phyloP scores from a whole-genome alignment of 2,329 filamentous ascomycete genomes.

The Trichoderma polysporum region DNA sequence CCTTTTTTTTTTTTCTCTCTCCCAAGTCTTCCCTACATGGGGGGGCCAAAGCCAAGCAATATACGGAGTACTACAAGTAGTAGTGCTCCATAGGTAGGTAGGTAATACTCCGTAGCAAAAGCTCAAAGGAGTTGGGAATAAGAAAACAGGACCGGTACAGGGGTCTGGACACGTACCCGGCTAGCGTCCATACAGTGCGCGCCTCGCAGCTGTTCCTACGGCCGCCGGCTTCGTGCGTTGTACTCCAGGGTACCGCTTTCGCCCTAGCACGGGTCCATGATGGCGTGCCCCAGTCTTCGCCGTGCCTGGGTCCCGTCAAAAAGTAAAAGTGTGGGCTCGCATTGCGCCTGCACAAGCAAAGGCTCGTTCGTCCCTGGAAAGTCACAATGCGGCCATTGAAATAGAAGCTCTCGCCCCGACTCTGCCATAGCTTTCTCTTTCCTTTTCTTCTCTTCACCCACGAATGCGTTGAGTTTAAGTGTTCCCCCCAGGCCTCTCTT shows the following conservation, averaged over 20 bases:
- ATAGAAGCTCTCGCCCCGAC: constrained; percentile 40
- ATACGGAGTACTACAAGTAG: neutral
- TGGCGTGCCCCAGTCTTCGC: constrained; percentile 20
- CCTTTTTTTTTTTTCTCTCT: neutral
- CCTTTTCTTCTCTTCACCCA: constrained; percentile 47
- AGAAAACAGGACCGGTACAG: neutral
- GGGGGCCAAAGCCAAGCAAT: neutral
- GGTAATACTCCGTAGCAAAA: too few relatives aligned
- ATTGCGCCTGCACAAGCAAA: constrained; percentile 15
- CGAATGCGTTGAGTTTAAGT: constrained; percentile 49
- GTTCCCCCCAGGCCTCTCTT: constrained; percentile 34
- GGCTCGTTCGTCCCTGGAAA: constrained; percentile 23
- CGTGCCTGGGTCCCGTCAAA: constrained; percentile 18
- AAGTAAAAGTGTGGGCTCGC: constrained; percentile 7
- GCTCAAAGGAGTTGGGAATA: neutral
- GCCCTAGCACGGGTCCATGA: constrained; percentile 15
- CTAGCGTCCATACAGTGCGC: constrained; percentile 19
- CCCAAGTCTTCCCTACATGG: neutral
- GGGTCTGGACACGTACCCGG: constrained; percentile 9
- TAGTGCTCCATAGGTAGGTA: too few relatives aligned
- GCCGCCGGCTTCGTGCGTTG: constrained; percentile 14
- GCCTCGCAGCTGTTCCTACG: constrained; percentile 12
- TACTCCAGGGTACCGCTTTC: constrained; percentile 21
- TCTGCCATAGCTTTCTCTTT: constrained; percentile 27
- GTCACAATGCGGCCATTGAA: constrained; percentile 35